Conservation (phyloP, 805 yeast genomes). For the Starmerella roubikii region DNA sequence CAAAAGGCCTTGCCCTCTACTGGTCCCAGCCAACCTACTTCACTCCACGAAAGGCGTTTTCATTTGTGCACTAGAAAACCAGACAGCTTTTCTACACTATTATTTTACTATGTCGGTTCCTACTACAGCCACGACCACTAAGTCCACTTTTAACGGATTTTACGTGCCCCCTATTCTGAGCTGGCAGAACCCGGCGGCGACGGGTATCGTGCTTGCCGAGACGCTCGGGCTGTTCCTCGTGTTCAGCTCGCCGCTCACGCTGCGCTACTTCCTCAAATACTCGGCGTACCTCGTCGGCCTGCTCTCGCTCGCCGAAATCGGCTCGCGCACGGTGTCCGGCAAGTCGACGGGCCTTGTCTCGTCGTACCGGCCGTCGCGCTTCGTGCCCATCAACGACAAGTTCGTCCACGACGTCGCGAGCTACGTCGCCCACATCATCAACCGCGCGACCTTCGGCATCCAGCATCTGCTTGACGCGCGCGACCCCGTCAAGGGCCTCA, state of each 20-base stretch:
- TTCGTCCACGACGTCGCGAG: slow-evolving; percentile 33
- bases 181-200: slow-evolving; percentile 62
- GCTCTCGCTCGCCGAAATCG: slow-evolving; percentile 61
- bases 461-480: slow-evolving; percentile 34
- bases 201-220: slow-evolving; percentile 47
- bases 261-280: slow-evolving; percentile 26
- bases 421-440: slow-evolving; percentile 28
- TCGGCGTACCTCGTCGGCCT: slow-evolving; percentile 44
- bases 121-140: no score
- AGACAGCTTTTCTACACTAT: no score
- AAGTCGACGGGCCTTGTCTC: slow-evolving; percentile 55
- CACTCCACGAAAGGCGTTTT: no score
- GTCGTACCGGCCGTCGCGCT: slow-evolving; percentile 53
- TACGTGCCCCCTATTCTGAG: slow-evolving; percentile 37
- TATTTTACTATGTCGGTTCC: no score
- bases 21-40: no score
- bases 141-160: slow-evolving; percentile 11
- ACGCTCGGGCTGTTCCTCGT: slow-evolving; percentile 45
- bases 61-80: no score
- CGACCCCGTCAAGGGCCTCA: slow-evolving; percentile 35
- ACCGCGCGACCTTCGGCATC: slow-evolving; percentile 21
- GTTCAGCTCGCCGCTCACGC: slow-evolving; percentile 22
- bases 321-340: slow-evolving; percentile 60
- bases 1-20: no score
- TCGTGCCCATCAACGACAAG: slow-evolving; percentile 27